phyloP scores from a whole-genome alignment of 1,284 basidiomycete genomes.

The Mycena citricolor region DNA sequence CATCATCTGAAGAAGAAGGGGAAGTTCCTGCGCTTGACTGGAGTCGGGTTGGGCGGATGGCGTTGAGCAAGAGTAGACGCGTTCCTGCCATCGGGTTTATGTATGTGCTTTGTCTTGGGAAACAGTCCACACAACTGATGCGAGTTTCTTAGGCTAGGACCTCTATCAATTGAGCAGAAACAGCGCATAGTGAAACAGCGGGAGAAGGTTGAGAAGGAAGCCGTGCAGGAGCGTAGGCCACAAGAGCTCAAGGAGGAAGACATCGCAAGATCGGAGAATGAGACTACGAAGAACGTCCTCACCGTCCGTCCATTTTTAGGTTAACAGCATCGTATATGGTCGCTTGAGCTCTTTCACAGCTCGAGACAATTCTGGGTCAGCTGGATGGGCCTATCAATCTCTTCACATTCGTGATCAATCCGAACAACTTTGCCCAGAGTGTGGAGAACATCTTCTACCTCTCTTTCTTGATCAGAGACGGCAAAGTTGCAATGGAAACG shows the following conservation, averaged over 20 bases:
- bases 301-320: constrained; percentile 46
- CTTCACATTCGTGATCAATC: constrained; percentile 85
- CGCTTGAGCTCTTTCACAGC: constrained; percentile 34
- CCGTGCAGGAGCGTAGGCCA: constrained; percentile 64
- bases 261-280: constrained; percentile 74
- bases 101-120: constrained; percentile 42
- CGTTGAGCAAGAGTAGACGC: constrained; percentile 70
- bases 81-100: constrained; percentile 79
- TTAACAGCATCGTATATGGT: neutral
- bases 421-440: constrained; percentile 84
- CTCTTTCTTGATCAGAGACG: constrained; percentile 87
- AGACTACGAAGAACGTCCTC: constrained; percentile 78
- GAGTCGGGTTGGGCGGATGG: constrained; percentile 72
- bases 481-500: constrained; percentile 70
- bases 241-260: constrained; percentile 77
- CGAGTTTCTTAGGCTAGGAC: constrained; percentile 61
- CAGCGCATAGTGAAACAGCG: constrained; percentile 60
- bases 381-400: constrained; percentile 61
- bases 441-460: constrained; percentile 94
- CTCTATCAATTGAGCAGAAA: constrained; percentile 76
- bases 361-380: constrained; percentile 53
- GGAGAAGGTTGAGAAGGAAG: constrained; percentile 70
- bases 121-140: constrained; percentile 1
- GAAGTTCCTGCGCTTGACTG: constrained; percentile 62
- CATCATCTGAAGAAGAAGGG: constrained; percentile 39